Conservation (phyloP, 2,329 filamentous ascomycete genomes). For the Monilinia fructicola region DNA sequence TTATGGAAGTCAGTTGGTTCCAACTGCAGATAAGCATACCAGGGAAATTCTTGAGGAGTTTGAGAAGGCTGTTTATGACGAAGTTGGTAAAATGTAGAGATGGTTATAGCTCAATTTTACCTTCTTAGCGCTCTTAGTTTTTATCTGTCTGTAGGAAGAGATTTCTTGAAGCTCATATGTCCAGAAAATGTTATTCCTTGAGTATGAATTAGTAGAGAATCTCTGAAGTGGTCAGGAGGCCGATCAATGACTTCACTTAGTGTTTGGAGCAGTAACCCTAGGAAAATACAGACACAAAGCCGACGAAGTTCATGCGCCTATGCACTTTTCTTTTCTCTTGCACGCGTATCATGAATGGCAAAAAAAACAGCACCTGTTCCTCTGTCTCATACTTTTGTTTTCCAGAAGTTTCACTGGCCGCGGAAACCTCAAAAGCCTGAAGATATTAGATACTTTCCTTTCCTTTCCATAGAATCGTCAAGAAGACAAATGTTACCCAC, state of each 20-base stretch:
- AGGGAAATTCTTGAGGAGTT: slow-evolving; percentile 42
- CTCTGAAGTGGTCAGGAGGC: neutral
- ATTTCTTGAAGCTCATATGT: neutral
- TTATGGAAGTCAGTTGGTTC: slow-evolving; percentile 47
- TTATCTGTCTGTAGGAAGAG: neutral
- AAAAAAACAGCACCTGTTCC: neutral
- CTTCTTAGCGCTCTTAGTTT: neutral
- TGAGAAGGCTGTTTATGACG: slow-evolving; percentile 45
- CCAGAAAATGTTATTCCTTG: neutral
- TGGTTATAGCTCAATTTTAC: neutral
- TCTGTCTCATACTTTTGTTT: neutral
- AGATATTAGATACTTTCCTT: neutral
- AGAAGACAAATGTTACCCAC: neutral
- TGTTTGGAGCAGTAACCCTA: neutral
- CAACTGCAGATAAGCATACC: slow-evolving; percentile 44
- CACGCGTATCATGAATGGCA: neutral
- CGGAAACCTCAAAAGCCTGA: neutral
- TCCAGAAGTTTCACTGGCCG: neutral
- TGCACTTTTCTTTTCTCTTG: neutral
- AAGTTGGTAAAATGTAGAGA: slow-evolving; percentile 1
- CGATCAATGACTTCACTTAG: neutral
- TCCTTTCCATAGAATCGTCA: neutral
- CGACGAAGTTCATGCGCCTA: neutral
- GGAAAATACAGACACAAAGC: neutral
- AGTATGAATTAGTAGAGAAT: neutral